Evolutionary conservation across 108 stramenopile genomes (phyloP).

Genomic region (Cylindrotheca fusiformis): DNA sequence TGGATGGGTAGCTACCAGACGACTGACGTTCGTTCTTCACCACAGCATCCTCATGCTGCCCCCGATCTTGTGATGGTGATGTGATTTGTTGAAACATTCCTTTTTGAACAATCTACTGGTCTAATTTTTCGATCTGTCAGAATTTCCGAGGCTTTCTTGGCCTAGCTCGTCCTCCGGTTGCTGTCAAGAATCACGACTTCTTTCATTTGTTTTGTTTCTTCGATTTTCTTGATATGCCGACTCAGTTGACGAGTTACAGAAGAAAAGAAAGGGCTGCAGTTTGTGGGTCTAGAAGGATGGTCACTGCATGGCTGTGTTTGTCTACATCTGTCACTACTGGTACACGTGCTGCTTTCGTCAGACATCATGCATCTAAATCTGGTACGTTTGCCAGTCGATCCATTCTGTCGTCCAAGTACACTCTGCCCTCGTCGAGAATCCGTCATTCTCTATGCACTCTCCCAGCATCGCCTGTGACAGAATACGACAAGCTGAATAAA

Average conservation of each 20-base stretch:
- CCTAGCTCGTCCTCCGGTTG: no score
- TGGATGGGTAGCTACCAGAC: no score
- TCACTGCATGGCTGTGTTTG: not conserved
- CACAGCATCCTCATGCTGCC: no score
- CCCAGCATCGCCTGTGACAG: not conserved
- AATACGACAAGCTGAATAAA: conserved; percentile 55
- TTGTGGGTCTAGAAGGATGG: conserved; percentile 9
- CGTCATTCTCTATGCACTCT: not conserved
- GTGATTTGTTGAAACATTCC: no score
- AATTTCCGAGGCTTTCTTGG: no score
- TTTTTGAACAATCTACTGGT: no score
- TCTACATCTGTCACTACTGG: conserved; percentile 5
- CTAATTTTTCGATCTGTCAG: no score
- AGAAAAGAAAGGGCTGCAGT: not conserved
- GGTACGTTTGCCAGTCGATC: conserved; percentile 5
- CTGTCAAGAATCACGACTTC: no score
- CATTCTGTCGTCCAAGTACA: not conserved
- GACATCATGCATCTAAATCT: conserved; percentile 1
- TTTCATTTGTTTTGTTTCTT: no score
- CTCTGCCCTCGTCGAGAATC: not conserved
- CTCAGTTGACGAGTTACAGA: conserved; percentile 1
- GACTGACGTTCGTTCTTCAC: no score
- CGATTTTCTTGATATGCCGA: conserved; percentile 6
- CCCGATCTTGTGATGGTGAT: no score
- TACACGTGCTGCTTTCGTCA: conserved; percentile 1